These are phyloP conservation scores for Backusella tarrabulga DNA, from an alignment of 192 early-diverging fungal genomes.

Conservation along the genomic window DNA sequence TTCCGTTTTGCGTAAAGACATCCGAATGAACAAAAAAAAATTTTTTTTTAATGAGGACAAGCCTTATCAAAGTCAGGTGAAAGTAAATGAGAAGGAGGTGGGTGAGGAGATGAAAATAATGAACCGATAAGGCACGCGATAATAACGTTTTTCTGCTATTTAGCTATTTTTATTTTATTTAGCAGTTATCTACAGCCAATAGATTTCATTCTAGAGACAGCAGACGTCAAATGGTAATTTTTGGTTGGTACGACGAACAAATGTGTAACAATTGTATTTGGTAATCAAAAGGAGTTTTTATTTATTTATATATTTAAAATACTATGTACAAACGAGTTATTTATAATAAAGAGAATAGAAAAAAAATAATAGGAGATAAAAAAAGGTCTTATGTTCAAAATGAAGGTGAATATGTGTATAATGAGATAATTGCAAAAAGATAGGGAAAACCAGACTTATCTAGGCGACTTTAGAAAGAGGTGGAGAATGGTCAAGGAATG, in stretches of 20 bases:
- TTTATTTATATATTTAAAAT: constrained; percentile 6
- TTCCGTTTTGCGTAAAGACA: not conserved
- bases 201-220: not conserved
- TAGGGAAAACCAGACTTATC: not conserved
- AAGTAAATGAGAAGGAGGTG: not conserved
- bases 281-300: constrained; percentile 4
- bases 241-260: not conserved
- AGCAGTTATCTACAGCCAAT: constrained; percentile 2
- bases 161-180: not conserved
- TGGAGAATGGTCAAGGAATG: constrained; percentile 15
- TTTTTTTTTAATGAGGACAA: not conserved
- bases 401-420: not conserved
- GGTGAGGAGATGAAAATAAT: not conserved
- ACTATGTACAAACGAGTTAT: constrained; percentile 1
- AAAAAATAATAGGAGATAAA: not conserved
- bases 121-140: not conserved
- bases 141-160: not conserved
- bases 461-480: constrained; percentile 17
- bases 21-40: not conserved
- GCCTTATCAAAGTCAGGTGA: constrained; percentile 4
- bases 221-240: constrained; percentile 1
- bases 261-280: not conserved
- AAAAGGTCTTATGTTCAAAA: not conserved
- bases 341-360: not conserved
- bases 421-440: not conserved